These are phyloP conservation scores for Tricharina praecox DNA, from an alignment of 495 filamentous ascomycete species.

Conservation along the genomic window DNA sequence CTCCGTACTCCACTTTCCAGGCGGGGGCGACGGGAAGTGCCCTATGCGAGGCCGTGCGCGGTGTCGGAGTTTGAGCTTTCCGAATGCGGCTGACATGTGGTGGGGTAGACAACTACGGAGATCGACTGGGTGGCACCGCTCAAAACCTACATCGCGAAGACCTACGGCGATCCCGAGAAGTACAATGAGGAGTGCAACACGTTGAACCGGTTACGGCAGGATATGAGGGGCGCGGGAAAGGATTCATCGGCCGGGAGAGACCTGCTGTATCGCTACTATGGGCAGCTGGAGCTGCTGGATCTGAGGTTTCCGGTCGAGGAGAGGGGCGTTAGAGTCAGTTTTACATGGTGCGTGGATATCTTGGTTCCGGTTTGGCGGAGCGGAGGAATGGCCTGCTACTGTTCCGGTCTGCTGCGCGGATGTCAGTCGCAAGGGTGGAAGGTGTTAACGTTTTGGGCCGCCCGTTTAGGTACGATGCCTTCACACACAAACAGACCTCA, in stretches of 20 bases:
- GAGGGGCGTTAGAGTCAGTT: slow-evolving; percentile 95
- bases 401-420: neutral
- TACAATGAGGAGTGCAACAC: slow-evolving; percentile 90
- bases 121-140: slow-evolving; percentile 94
- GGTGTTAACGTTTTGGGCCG: neutral
- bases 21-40: too few relatives aligned
- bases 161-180: slow-evolving; percentile 88
- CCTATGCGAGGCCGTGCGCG: neutral
- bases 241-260: slow-evolving; percentile 90
- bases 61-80: slow-evolving; percentile 1
- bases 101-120: slow-evolving; percentile 75
- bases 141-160: slow-evolving; percentile 81
- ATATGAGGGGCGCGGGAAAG: slow-evolving; percentile 95
- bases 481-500: slow-evolving; percentile 87
- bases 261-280: slow-evolving; percentile 91
- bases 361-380: too few relatives aligned
- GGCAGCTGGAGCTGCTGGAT: slow-evolving; percentile 86
- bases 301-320: slow-evolving; percentile 93
- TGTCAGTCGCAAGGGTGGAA: neutral
- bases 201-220: slow-evolving; percentile 90
- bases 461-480: slow-evolving; percentile 74
- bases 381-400: too few relatives aligned
- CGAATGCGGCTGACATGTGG: slow-evolving; percentile 4
- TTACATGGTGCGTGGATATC: slow-evolving; percentile 64
- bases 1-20: too few relatives aligned